Percentiles rank a stretch among this genome's conserved stretches.
phyloP scores from a whole-genome alignment of 257 asterid genomes.

The Solanum ossicruentum region DNA sequence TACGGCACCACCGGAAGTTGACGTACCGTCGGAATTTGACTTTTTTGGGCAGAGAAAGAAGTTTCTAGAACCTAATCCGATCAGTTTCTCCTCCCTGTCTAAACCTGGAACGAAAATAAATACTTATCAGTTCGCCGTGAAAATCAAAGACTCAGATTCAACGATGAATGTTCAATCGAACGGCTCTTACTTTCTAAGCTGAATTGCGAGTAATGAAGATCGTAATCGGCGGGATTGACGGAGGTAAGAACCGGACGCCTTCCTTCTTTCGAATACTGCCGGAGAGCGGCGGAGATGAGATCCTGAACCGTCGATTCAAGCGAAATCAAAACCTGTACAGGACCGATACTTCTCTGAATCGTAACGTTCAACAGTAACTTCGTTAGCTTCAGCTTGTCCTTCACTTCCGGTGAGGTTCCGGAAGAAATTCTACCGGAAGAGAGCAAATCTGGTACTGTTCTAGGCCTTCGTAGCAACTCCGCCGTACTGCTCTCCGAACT shows the following conservation, averaged over 20 bases:
- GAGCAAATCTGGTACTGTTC: conserved; percentile 63
- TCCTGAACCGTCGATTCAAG: conserved; percentile 69
- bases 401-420: not conserved
- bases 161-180: not conserved
- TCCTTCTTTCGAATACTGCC: conserved; percentile 63
- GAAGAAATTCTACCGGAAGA: not conserved
- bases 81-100: conserved; percentile 46
- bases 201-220: conserved; percentile 88
- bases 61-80: conserved; percentile 67
- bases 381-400: conserved; percentile 30
- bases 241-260: conserved; percentile 38
- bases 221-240: conserved; percentile 27
- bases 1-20: not conserved
- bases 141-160: not conserved
- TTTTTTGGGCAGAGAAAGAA: conserved; percentile 47
- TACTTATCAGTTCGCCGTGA: not conserved
- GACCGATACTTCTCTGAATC: conserved; percentile 70
- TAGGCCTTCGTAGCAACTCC: conserved; percentile 36
- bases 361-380: conserved; percentile 69
- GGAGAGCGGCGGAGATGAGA: conserved; percentile 48
- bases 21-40: not conserved
- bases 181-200: conserved; percentile 61
- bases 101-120: conserved; percentile 31
- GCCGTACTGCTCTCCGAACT: not conserved
- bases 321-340: conserved; percentile 59